Evolutionary conservation across 495 filamentous ascomycete species (phyloP), one percentile per base, ranked within the genome.

Genomic region (Podospora pseudoanserina): DNA sequence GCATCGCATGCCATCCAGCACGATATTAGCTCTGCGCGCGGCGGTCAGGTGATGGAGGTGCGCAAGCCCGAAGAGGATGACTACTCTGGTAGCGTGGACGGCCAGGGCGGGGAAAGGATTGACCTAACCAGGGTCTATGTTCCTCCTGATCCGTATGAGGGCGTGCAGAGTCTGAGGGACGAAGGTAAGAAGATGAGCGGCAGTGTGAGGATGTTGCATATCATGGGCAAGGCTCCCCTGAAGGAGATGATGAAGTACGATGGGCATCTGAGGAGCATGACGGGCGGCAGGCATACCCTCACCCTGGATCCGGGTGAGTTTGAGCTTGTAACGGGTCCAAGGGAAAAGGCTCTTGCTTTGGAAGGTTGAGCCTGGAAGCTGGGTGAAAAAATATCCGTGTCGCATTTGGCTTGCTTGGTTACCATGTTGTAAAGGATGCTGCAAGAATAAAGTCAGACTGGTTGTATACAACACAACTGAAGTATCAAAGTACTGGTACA

Each of bases 181-280:
- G 70, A 74, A 13, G 79, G 77, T 69, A 79, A 78, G 69, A 77
- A 69, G 19, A 74, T 67, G 1, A 49, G 39, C 13, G 39, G 39
- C 6, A 49, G 39, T 49, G 72, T 79, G 34, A 72, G 82, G 59
- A 81, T 83, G 81, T 72, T 84, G 32, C 77, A 83, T 5, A 91
- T 99, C 67, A 86, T 86, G 5, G 96, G 93, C 3, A 87, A 90
- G 68, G 93, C 97, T 32, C 96, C 96, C 56, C 79, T 98, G 65
- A 94, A 93, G 77, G 94, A 98, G 78, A 97, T 98, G 94, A 91
- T 97, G 63, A 93, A 94, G 39, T 99, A 99, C 79, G 79, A 98
- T 73, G 93, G 91, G 78, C 91, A 96, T 77, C 80, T 99, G 74
- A 81, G 96, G 55, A 92, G 90, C 76, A 79, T 96, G 80, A 99